A percentile compares a stretch with the other conserved stretches of the same genome.
phyloP scores from a whole-genome alignment of 768 basidiomycete genomes.

The Suillus paluster region DNA sequence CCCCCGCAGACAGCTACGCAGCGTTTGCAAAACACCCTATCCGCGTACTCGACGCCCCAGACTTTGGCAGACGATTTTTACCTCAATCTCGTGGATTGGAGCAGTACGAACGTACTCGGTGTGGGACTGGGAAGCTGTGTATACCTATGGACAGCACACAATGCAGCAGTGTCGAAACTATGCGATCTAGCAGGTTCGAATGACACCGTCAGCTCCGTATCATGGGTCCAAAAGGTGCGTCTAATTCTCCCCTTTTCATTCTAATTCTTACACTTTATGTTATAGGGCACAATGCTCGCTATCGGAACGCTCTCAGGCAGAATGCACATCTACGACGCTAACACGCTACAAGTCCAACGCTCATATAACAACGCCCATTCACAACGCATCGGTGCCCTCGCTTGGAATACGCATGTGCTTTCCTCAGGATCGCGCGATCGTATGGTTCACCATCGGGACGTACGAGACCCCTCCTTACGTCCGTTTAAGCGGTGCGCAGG shows the following conservation, averaged over 20 bases:
- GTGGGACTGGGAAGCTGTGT: constrained; percentile 85
- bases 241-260: neutral
- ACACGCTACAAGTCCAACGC: constrained; percentile 71
- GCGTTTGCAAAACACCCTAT: constrained; percentile 93
- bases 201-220: constrained; percentile 85
- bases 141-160: constrained; percentile 96
- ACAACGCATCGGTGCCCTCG: constrained; percentile 90
- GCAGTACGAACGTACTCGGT: constrained; percentile 78
- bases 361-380: constrained; percentile 85
- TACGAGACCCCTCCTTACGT: constrained; percentile 65
- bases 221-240: constrained; percentile 84
- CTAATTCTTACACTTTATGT: neutral
- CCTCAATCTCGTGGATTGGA: constrained; percentile 98
- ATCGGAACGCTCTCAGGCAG: constrained; percentile 90
- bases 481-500: constrained; percentile 77
- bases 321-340: constrained; percentile 93
- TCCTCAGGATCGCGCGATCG: constrained; percentile 93
- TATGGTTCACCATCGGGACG: constrained; percentile 90
- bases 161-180: constrained; percentile 88
- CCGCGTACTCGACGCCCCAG: constrained; percentile 96
- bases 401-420: constrained; percentile 90
- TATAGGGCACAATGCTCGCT: constrained; percentile 82
- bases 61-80: constrained; percentile 99
- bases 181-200: constrained; percentile 72
- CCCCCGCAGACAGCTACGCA: constrained; percentile 79